Base-by-base conservation (phyloP, 2,329 filamentous ascomycete species). In the Penicillium sp. region DNA sequence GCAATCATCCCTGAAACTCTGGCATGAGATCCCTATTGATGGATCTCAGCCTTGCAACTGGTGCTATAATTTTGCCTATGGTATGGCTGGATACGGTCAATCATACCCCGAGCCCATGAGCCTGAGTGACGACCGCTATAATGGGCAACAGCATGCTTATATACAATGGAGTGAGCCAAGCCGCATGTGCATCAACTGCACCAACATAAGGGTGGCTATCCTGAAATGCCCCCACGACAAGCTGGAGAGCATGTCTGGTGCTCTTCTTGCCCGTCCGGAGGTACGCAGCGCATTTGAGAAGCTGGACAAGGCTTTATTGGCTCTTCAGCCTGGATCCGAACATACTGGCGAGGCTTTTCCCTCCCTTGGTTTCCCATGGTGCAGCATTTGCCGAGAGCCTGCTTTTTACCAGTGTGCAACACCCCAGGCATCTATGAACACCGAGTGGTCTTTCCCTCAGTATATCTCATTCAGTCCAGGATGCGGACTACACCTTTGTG, bases 1-100 rank as follows among this genome's bases (percentile, higher is more conserved):
- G 49, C 60, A 64, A 13, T 69, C 73, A 40, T 71, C 71, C 0
- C 64, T 74, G 16, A 39, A 44, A 10, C 72, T 74, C 54, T 62
- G 68, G 27, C 55, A 66, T 47, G 51, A 60, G 4, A 52, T 59
- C 10, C 26, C 54, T 5, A 22, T 39, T 3, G 44, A 59, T 10
- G 47, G 46, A 10, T 48, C 43, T 1, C 37, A 50, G 1, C 55
- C 62, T 1, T 75, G 73, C 51, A 54, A 70, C 48, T 75, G 70
- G 63, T 76, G 72, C 50, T 43, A 52, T 2, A 57, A 70, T 11
- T 63, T 68, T 10, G 42, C 57, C 0, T 75, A 73, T 37, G 66
- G 69, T 1, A 60, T 76, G 7, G 44, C 69, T 0, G 73, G 74
- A 1, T 57, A 69, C 3, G 68, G 64, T 1, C 57, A 63, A 41